Base-by-base conservation (phyloP, 306 rosid genomes). In the Cicer judaicum region DNA sequence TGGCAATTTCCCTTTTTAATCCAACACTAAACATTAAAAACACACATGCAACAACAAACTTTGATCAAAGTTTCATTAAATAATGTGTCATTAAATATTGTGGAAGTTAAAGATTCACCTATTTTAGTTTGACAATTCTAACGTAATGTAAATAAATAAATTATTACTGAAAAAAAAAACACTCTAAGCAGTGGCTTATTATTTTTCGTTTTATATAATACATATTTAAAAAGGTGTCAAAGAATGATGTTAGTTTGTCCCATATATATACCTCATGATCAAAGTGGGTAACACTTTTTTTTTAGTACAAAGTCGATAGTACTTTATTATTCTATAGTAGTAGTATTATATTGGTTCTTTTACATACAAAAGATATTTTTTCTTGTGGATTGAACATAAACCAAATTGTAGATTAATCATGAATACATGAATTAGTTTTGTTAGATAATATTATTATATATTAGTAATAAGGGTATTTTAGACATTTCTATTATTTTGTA, bases 191-290 rank as follows among this genome's bases (percentile, higher is more conserved):
- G 7, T 13, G 19, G 18, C 19, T 13, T 49, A 29, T 12, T 57
- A 5, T 57, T 24, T 54, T 56, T 56, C 2, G n/a, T 19, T 10
- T 4, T 19, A 18, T 55, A 21, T 4, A 1, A 19, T 13, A 59
- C 16, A 29, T 8, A 0, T 1, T 11, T 6, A 7, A 16, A 53
- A 18, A 10, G 24, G 6, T 6, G 65, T 60, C 65, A 60, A 60
- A 60, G 65, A 60, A 60, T 34, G 65, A 60, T 16, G 65, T 24
- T 24, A 24, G 3, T 43, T 34, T 60, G 65, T 12, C 65, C 42
- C 29, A 60, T 34, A 34, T 60, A 60, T 34, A 34, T 60, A 21
- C 39, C 4, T 34, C 1, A 12, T 60, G 43, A 34, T 29, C 29
- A 2, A 60, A 60, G 42, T 60, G 13, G 43, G 64, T 57, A 57